Base-by-base conservation (phyloP, 2,329 filamentous ascomycete genomes). In the Blumeriella jaapii region DNA sequence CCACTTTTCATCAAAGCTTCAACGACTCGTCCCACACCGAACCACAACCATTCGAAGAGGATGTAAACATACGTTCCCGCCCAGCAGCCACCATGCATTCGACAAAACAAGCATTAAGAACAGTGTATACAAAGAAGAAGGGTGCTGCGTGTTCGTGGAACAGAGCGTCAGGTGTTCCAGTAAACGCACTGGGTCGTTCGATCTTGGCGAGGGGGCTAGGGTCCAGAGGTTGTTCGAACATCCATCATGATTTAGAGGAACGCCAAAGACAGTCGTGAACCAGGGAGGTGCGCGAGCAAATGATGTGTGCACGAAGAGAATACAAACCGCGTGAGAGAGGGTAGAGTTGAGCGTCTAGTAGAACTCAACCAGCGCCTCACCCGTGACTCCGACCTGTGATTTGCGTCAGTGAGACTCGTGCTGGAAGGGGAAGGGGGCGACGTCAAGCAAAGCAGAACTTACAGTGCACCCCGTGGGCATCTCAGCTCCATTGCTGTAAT, bases 401-500 rank as follows among this genome's bases (percentile, higher is more conserved):
- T 30, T 19, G 29, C n/a, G 32, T 52, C 46, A 52, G 46, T 22
- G 11, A 6, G 11, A 22, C 6, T 22, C 20, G 6, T 6, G 32
- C 28, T 23, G 9, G 33, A 3, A 9, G 11, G 23, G 6, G 10
- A 7, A 29, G 5, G n/a, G n/a, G n/a, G 6, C 20, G 6, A 22
- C 11, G 20, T 22, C 20, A 22, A n/a, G 20, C 20, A 11, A 34
- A n/a, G 14, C 11, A 13, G 23, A 36, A 55, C 54, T 55, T 53
- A 57, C 55, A 29, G 54, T 56, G 50, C 55, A 57, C 11, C 55
- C 55, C 19, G 47, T 50, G 15, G 47, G 18, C 7, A 48, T 48
- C 16, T 30, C 48, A 29, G 44, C 43, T 27, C 51, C 49, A 35
- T 55, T 46, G 19, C 31, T 50, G 24, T 54, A 55, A 37, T 48